Evolutionary conservation across 2,329 filamentous ascomycete genomes (phyloP).

Genomic region (Botrytis squamosa): DNA sequence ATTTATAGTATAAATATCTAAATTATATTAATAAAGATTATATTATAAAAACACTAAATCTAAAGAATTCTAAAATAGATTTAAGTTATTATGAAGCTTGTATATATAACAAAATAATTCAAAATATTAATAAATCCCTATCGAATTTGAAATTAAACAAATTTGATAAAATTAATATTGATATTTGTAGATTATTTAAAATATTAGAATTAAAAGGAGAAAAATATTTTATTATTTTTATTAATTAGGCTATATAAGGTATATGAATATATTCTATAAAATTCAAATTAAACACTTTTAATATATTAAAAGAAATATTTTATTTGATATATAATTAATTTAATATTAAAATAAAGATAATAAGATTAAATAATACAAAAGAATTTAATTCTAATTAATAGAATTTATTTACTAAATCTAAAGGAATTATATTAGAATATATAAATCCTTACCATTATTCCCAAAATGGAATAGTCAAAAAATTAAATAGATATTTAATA

Average conservation of each 20-base stretch:
- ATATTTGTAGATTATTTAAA: neutral
- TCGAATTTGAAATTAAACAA: neutral
- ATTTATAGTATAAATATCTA: neutral
- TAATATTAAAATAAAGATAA: neutral
- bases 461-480: neutral
- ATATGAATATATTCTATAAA: neutral
- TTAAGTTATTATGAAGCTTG: neutral
- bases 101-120: too few relatives aligned
- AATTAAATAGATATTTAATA: neutral
- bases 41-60: neutral
- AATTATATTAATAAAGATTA: neutral
- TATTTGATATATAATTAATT: neutral
- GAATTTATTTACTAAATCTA: neutral
- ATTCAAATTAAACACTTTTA: neutral
- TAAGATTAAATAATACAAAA: too few relatives aligned
- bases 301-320: neutral
- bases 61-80: neutral
- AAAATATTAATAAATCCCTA: too few relatives aligned
- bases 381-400: too few relatives aligned
- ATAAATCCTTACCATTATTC: neutral
- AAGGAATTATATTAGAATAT: neutral
- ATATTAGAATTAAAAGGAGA: neutral
- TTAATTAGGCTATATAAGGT: accelerated
- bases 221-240: neutral
- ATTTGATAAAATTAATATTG: neutral